These are phyloP conservation scores for Yamadazyma sp. DNA, from an alignment of 805 yeast genomes.

Conservation along the genomic window DNA sequence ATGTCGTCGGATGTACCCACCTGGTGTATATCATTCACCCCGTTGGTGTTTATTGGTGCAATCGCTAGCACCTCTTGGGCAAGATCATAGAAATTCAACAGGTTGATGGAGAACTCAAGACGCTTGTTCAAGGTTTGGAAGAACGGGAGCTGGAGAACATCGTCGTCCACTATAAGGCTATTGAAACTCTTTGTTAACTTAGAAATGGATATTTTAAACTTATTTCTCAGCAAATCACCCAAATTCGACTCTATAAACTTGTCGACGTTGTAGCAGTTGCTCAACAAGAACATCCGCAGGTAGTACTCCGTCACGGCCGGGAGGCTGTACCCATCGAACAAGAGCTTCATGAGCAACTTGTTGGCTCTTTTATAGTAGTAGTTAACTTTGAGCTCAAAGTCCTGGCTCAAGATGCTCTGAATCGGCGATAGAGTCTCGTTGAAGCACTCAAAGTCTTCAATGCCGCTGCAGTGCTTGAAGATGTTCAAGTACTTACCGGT, in stretches of 20 bases:
- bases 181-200: constrained; percentile 26
- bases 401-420: constrained; percentile 34
- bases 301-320: constrained; percentile 45
- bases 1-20: constrained; percentile 25
- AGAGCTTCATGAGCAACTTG: constrained; percentile 51
- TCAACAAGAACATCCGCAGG: constrained; percentile 58
- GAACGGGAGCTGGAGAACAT: not conserved
- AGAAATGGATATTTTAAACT: constrained; percentile 29
- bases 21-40: constrained; percentile 37
- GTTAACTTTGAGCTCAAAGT: constrained; percentile 55
- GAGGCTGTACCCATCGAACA: constrained; percentile 62
- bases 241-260: constrained; percentile 51
- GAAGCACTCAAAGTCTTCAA: constrained; percentile 33
- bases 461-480: constrained; percentile 57
- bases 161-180: constrained; percentile 7
- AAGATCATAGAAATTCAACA: constrained; percentile 43
- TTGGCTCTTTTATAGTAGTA: constrained; percentile 71
- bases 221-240: constrained; percentile 51
- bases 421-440: constrained; percentile 29
- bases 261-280: constrained; percentile 51
- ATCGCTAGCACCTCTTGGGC: constrained; percentile 52
- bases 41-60: constrained; percentile 54
- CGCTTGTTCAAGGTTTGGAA: constrained; percentile 12
- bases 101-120: constrained; percentile 42
- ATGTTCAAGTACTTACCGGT: constrained; percentile 88